Percentiles rank a stretch among this genome's conserved stretches.
Conservation (phyloP, 2,329 filamentous ascomycete species). For the Arthroderma uncinatum region DNA sequence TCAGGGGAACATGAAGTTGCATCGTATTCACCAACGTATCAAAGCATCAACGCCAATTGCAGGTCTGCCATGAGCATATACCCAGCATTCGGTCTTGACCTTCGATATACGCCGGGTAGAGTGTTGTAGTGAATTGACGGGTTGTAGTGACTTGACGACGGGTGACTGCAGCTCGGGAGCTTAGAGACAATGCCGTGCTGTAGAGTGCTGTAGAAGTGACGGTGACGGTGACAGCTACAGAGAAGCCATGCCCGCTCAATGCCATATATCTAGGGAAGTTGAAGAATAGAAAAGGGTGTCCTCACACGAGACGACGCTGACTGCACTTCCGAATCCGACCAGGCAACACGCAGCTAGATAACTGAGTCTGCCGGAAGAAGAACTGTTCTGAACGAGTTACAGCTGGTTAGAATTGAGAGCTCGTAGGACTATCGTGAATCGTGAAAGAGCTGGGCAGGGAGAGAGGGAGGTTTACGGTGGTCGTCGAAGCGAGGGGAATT, state of each 20-base stretch:
- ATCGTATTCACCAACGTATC: background rate
- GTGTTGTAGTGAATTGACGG: too few species aligned
- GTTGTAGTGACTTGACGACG: background rate
- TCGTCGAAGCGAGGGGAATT: conserved; percentile 8
- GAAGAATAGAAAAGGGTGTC: background rate
- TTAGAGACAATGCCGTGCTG: too few species aligned
- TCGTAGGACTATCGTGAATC: background rate
- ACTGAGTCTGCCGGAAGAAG: background rate
- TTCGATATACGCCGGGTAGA: background rate
- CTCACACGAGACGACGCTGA: background rate
- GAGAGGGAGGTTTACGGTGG: conserved; percentile 4
- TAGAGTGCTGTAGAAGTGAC: too few species aligned
- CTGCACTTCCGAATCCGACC: background rate
- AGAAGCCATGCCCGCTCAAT: background rate
- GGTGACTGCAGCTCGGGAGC: background rate
- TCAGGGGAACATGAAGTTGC: background rate
- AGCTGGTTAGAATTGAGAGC: background rate
- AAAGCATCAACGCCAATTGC: background rate
- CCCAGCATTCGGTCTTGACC: background rate
- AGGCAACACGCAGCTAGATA: background rate
- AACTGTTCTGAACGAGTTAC: background rate
- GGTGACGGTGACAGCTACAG: background rate
- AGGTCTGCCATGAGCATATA: background rate
- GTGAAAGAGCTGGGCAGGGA: background rate
- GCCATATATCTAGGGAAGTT: background rate